Evolutionary conservation across 2,329 filamentous ascomycete species (phyloP), one percentile per base, ranked within the genome.

Genomic region (Fonsecaea monophora): DNA sequence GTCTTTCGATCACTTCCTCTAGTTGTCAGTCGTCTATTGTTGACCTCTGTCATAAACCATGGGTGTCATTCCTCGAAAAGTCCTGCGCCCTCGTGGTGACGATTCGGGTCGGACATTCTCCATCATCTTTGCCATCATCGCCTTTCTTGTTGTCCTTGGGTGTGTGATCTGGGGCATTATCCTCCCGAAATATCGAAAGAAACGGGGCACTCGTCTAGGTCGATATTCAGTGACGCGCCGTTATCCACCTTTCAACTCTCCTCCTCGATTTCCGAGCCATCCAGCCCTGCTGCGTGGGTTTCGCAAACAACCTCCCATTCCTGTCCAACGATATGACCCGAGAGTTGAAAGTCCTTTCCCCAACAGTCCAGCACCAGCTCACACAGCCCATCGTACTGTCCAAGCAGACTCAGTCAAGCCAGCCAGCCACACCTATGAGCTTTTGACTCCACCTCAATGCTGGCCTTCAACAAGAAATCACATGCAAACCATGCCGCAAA

Each of bases 291-390:
- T 69, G n/a, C 62, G 65, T 30, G 55, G 62, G 38, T 64, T 62
- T 54, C 42, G 48, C 34, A 61, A 62, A 35, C 66, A 68, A 32
- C 48, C 60, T n/a, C 48, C 55, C 18, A 40, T 56, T 13, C 42
- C 54, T 4, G 37, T 68, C n/a, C 58, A 56, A 57, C 67, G 60
- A 10, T 73, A 71, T 58, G 45, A 71, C 50, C 71, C 67, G 25
- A 61, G 67, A 66, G 55, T 35, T 15, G 68, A 70, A 50, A 68
- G 64, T 59, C 67, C 70, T 8, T 72, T 71, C 50, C 67, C 66
- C 40, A 53, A 55, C 55, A 58, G 53, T 59, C 67, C 70, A 18
- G 30, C 48, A 13, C 62, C 25, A 30, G 59, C 48, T n/a, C 54
- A 60, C 21, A 12, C 35, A 10, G 21, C 21, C 37, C 34, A 32